phyloP scores from a whole-genome alignment of 371 early-diverging fungal species.

The Mucor irregularis region DNA sequence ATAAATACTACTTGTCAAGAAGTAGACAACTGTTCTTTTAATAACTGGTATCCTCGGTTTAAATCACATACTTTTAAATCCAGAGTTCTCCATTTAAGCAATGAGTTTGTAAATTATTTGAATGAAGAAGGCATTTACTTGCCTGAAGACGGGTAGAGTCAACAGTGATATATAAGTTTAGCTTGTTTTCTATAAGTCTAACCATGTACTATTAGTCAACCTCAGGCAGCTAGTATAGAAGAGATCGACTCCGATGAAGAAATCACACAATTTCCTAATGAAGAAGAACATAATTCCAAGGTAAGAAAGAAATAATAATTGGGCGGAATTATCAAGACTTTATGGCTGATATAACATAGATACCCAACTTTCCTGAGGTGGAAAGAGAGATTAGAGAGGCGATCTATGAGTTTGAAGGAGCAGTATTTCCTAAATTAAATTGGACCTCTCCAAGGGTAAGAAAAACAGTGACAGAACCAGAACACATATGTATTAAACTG shows the following conservation, averaged over 20 bases:
- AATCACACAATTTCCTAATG: slow-evolving; percentile 35
- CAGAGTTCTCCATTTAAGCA: slow-evolving; percentile 65
- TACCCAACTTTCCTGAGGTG: slow-evolving; percentile 61
- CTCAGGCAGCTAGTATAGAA: slow-evolving; percentile 44
- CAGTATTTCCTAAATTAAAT: slow-evolving; percentile 89
- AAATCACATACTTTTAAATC: slow-evolving; percentile 67
- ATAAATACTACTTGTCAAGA: slow-evolving; percentile 29
- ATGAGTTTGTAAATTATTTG: slow-evolving; percentile 81
- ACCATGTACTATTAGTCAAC: slow-evolving; percentile 22
- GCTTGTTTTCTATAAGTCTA: background rate
- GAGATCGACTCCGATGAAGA: slow-evolving; percentile 52
- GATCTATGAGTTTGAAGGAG: slow-evolving; percentile 76
- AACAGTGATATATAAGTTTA: background rate
- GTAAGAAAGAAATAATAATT: slow-evolving; percentile 22
- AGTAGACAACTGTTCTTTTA: slow-evolving; percentile 69
- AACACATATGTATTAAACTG: background rate
- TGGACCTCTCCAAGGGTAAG: slow-evolving; percentile 87
- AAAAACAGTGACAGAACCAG: background rate
- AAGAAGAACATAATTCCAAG: slow-evolving; percentile 17
- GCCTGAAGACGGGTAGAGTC: slow-evolving; percentile 62
- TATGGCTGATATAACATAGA: slow-evolving; percentile 8
- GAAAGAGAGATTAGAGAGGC: slow-evolving; percentile 63
- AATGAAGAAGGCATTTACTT: slow-evolving; percentile 83
- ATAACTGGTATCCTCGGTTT: slow-evolving; percentile 77
- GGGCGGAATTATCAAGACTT: background rate